Evolutionary conservation across 345 rosid species (phyloP).

Genomic region (Durio zibethinus): DNA sequence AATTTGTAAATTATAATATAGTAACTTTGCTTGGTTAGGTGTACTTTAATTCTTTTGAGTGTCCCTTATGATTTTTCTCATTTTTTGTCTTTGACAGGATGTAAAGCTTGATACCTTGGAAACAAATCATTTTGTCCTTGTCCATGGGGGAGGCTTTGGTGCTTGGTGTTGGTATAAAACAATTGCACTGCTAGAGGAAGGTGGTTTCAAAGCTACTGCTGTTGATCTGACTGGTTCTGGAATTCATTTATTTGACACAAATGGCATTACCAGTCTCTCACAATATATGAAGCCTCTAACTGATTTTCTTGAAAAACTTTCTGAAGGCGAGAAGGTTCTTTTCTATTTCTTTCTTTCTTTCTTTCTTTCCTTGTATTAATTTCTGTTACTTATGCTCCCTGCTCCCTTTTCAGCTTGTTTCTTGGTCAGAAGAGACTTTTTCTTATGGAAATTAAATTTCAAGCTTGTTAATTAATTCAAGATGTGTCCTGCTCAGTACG

Average conservation of each 20-base stretch:
- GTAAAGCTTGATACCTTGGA: constrained; percentile 71
- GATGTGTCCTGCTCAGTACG: constrained; percentile 1
- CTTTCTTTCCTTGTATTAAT: neutral
- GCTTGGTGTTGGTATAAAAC: constrained; percentile 99
- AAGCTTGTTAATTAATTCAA: neutral
- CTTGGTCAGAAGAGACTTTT: neutral
- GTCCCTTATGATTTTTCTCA: constrained; percentile 8
- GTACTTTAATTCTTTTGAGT: neutral
- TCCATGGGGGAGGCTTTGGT: constrained; percentile 97
- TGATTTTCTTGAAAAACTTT: constrained; percentile 67
- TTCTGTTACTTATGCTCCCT: neutral
- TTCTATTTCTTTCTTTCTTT: constrained; percentile 15
- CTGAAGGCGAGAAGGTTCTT: constrained; percentile 69
- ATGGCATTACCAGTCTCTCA: constrained; percentile 62
- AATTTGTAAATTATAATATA: neutral
- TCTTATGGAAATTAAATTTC: neutral
- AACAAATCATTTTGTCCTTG: constrained; percentile 77
- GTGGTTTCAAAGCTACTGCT: constrained; percentile 85
- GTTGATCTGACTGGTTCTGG: constrained; percentile 93
- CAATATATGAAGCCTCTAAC: constrained; percentile 87
- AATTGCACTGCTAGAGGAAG: constrained; percentile 86
- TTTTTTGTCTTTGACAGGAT: constrained; percentile 42
- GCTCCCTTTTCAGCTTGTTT: constrained; percentile 13
- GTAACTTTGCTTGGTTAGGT: constrained; percentile 5
- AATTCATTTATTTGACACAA: constrained; percentile 64